phyloP scores from a whole-genome alignment of 768 basidiomycete species.

The Mycena amicta region DNA sequence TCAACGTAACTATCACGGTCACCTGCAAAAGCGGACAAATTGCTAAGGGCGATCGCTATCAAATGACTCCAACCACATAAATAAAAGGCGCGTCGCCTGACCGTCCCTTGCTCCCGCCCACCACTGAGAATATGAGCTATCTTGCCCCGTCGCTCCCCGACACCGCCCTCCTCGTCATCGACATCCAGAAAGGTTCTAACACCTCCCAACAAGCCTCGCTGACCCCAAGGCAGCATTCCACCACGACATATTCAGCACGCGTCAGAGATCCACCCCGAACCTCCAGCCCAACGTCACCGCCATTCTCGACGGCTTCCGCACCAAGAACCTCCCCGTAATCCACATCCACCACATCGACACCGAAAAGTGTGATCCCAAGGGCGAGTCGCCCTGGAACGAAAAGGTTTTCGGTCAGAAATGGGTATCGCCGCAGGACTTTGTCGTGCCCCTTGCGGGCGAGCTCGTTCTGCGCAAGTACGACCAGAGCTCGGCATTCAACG shows the following conservation, averaged over 20 bases:
- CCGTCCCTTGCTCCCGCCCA: neutral
- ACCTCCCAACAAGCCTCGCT: neutral
- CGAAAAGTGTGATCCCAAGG: neutral
- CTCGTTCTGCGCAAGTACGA: slow-evolving; percentile 18
- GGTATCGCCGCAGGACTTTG: slow-evolving; percentile 13
- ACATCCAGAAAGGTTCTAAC: slow-evolving; percentile 17
- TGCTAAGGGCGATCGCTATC: no score
- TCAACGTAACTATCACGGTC: no score
- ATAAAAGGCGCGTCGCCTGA: no score
- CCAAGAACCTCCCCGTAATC: slow-evolving; percentile 9
- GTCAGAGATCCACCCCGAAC: slow-evolving; percentile 16
- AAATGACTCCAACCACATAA: no score
- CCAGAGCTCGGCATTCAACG: slow-evolving; percentile 17
- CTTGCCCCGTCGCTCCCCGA: slow-evolving; percentile 2
- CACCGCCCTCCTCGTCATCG: slow-evolving; percentile 19
- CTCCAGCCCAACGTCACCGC: slow-evolving; percentile 16
- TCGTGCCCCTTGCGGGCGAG: slow-evolving; percentile 7
- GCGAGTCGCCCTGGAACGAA: slow-evolving; percentile 5
- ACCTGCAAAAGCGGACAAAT: no score
- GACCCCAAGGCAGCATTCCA: slow-evolving; percentile 5
- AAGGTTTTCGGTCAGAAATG: neutral
- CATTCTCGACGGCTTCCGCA: slow-evolving; percentile 16
- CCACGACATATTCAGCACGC: neutral
- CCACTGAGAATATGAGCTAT: neutral
- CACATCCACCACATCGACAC: slow-evolving; percentile 21